phyloP scores from a whole-genome alignment of 352 stramenopile genomes.

The Peronospora belbahrii region DNA sequence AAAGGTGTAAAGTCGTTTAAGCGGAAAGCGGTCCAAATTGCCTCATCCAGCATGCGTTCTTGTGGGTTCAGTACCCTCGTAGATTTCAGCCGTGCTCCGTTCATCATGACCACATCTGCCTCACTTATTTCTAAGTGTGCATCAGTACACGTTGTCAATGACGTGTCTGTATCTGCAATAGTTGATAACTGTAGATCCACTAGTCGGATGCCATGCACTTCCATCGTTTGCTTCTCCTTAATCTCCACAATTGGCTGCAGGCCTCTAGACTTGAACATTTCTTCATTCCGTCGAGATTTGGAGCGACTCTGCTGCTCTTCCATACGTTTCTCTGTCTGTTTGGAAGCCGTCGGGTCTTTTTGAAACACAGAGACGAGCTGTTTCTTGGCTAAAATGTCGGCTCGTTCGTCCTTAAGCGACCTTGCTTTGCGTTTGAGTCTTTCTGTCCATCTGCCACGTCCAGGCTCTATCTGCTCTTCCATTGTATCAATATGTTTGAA shows the following conservation, averaged over 20 bases:
- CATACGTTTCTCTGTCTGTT: slow-evolving; percentile 26
- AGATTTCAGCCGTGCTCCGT: slow-evolving; percentile 40
- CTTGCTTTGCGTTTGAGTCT: slow-evolving; percentile 60
- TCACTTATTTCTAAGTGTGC: slow-evolving; percentile 6
- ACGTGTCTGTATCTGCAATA: not conserved
- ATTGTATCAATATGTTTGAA: slow-evolving; percentile 83
- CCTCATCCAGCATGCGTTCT: slow-evolving; percentile 70
- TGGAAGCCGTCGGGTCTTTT: slow-evolving; percentile 17
- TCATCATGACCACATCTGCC: slow-evolving; percentile 37
- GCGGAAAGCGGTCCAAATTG: slow-evolving; percentile 73
- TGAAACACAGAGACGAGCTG: slow-evolving; percentile 24
- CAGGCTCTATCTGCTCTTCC: slow-evolving; percentile 33
- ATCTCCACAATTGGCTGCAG: slow-evolving; percentile 37
- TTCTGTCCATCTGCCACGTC: slow-evolving; percentile 52
- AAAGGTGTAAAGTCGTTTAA: slow-evolving; percentile 75
- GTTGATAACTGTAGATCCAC: slow-evolving; percentile 46
- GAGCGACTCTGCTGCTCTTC: slow-evolving; percentile 52
- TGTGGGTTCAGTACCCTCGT: slow-evolving; percentile 73
- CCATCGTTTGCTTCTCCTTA: slow-evolving; percentile 48
- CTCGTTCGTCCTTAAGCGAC: slow-evolving; percentile 46
- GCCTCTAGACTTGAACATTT: slow-evolving; percentile 42
- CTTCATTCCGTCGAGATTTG: slow-evolving; percentile 48
- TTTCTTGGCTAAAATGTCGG: slow-evolving; percentile 33
- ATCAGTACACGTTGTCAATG: not conserved
- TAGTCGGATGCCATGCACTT: slow-evolving; percentile 52